Evolutionary conservation across 108 stramenopile species (phyloP).

Genomic region (Seminavis robusta): DNA sequence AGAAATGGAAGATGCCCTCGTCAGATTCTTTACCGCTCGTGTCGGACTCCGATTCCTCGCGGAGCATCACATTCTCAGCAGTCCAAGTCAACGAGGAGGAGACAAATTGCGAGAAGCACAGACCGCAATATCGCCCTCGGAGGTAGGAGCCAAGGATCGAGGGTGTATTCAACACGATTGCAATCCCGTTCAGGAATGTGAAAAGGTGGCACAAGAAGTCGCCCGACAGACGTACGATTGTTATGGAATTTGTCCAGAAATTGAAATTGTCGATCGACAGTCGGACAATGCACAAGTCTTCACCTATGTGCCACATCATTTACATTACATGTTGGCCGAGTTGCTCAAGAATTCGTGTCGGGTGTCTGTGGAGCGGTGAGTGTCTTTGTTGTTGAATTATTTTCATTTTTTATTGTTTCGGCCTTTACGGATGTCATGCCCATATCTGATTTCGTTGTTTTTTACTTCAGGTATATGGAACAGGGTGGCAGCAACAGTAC

Average conservation of each 20-base stretch:
- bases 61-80: conserved; percentile 85
- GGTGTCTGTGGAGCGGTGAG: conserved; percentile 74
- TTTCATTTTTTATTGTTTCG: neutral
- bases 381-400: conserved; percentile 2
- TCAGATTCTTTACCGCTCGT: conserved; percentile 88
- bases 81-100: conserved; percentile 15
- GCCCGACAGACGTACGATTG: conserved; percentile 47
- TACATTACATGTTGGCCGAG: conserved; percentile 95
- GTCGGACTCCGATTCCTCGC: conserved; percentile 87
- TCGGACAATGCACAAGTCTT: conserved; percentile 24
- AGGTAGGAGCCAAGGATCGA: conserved; percentile 26
- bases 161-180: conserved; percentile 81
- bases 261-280: conserved; percentile 66
- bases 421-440: conserved; percentile 3
- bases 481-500: too few species aligned
- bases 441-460: conserved; percentile 8
- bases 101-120: conserved; percentile 30
- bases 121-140: conserved; percentile 5
- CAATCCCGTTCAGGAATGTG: conserved; percentile 59
- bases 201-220: conserved; percentile 55
- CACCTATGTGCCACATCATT: conserved; percentile 92
- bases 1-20: conserved; percentile 87
- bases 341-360: conserved; percentile 96
- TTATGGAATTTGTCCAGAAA: conserved; percentile 76
- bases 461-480: too few species aligned